Evolutionary conservation across 2,329 filamentous ascomycete genomes (phyloP).

Genomic region (Lanzia echinophila): DNA sequence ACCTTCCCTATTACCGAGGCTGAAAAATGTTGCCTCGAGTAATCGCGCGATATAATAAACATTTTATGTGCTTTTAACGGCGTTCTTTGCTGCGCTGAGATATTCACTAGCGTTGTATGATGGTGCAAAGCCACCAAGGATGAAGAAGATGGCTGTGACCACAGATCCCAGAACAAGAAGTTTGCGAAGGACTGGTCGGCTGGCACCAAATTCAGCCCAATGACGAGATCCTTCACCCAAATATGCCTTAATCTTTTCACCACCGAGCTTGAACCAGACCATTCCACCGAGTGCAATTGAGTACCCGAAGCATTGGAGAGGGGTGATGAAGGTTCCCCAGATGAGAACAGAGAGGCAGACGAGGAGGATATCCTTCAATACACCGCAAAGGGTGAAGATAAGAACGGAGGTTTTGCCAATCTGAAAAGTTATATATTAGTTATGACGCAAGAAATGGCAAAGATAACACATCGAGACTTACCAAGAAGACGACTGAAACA

Average conservation of each 20-base stretch:
- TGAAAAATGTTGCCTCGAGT: not conserved
- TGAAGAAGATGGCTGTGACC: conserved; percentile 58
- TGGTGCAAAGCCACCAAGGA: conserved; percentile 63
- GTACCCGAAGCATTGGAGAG: conserved; percentile 78
- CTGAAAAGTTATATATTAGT: conserved; percentile 37
- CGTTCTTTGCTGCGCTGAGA: conserved; percentile 26
- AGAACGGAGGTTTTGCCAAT: conserved; percentile 85
- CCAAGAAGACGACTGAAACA: conserved; percentile 78
- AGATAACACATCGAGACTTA: conserved; percentile 44
- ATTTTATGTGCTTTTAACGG: conserved; percentile 17
- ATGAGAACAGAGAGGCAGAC: conserved; percentile 74
- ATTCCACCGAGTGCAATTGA: conserved; percentile 72
- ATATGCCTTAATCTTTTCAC: conserved; percentile 77
- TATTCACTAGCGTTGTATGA: conserved; percentile 44
- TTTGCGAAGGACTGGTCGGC: conserved; percentile 72
- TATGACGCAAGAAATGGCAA: not conserved
- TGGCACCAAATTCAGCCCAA: conserved; percentile 80
- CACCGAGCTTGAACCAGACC: conserved; percentile 80
- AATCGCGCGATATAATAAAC: not conserved
- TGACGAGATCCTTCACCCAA: conserved; percentile 63
- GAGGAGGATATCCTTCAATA: conserved; percentile 81
- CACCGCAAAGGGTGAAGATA: conserved; percentile 78
- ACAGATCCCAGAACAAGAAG: conserved; percentile 60
- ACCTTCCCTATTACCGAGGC: conserved; percentile 1
- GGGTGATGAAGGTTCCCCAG: conserved; percentile 69